phyloP scores from a whole-genome alignment of 2,329 filamentous ascomycete genomes.

The Cladosporium colombiae region DNA sequence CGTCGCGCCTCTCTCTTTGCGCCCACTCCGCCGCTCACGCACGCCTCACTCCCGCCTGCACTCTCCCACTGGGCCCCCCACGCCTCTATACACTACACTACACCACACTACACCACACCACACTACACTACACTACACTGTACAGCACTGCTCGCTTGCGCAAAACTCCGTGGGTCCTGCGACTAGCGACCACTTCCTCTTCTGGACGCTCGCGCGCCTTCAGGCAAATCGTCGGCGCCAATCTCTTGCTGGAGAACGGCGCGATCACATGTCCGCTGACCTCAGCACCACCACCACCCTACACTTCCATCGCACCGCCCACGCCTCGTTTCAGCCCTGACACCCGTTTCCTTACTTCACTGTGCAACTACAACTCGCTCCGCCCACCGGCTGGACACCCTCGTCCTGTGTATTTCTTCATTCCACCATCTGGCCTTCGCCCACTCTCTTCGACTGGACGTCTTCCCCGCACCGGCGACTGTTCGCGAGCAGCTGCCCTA shows the following conservation, averaged over 20 bases:
- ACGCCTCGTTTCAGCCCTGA: constrained; percentile 9
- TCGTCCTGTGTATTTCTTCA: background rate
- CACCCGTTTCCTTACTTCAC: background rate
- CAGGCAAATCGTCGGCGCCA: constrained; percentile 5
- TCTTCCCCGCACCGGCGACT: constrained; percentile 19
- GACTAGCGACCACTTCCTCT: background rate
- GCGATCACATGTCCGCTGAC: constrained; percentile 4
- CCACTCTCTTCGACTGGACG: background rate
- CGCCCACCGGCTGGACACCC: background rate
- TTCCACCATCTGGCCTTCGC: background rate
- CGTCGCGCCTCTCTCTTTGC: background rate
- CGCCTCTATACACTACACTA: background rate
- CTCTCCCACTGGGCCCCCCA: background rate
- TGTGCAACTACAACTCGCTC: background rate
- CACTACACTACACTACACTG: background rate
- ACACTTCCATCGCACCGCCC: background rate
- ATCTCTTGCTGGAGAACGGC: background rate
- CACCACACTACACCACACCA: background rate
- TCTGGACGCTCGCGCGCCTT: background rate
- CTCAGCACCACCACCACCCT: background rate
- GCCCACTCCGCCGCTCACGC: background rate
- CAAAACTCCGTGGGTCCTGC: constrained; percentile 12
- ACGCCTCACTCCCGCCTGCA: background rate
- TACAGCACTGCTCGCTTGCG: constrained; percentile 14
- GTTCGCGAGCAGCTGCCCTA: background rate